These are phyloP conservation scores for Xylariaceae sp. DNA, from an alignment of 2,329 filamentous ascomycete species.

Conservation along the genomic window DNA sequence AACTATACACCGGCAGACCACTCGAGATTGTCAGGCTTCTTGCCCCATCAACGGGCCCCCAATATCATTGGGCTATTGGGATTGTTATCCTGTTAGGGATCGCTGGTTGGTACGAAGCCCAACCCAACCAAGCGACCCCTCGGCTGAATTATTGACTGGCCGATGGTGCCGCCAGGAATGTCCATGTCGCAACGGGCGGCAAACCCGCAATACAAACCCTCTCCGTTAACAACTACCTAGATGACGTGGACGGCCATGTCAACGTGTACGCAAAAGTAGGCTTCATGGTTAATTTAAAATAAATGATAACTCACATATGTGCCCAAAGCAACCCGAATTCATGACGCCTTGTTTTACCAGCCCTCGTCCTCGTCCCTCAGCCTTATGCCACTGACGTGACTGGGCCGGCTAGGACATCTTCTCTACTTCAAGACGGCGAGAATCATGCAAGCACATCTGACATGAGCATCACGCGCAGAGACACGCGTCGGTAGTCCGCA, in stretches of 20 bases:
- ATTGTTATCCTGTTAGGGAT: not conserved
- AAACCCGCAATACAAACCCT: not conserved
- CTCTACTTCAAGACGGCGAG: constrained; percentile 9
- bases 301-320: constrained; percentile 18
- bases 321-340: constrained; percentile 12
- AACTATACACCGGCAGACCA: constrained; percentile 1
- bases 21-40: not conserved
- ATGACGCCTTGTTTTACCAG: not conserved
- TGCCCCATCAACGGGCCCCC: not conserved
- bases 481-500: constrained; percentile 16
- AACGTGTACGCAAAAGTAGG: constrained; percentile 3
- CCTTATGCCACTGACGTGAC: constrained; percentile 10
- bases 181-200: not conserved
- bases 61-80: not conserved
- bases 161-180: not conserved
- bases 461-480: constrained; percentile 17
- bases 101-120: not conserved
- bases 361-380: constrained; percentile 6
- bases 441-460: constrained; percentile 18
- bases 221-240: not conserved
- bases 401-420: constrained; percentile 1
- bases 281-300: not conserved
- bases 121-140: not conserved
- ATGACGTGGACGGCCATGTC: constrained; percentile 16
- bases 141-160: not conserved